phyloP scores from a whole-genome alignment of 2,329 filamentous ascomycete genomes.

The Ampelomyces quisqualis region DNA sequence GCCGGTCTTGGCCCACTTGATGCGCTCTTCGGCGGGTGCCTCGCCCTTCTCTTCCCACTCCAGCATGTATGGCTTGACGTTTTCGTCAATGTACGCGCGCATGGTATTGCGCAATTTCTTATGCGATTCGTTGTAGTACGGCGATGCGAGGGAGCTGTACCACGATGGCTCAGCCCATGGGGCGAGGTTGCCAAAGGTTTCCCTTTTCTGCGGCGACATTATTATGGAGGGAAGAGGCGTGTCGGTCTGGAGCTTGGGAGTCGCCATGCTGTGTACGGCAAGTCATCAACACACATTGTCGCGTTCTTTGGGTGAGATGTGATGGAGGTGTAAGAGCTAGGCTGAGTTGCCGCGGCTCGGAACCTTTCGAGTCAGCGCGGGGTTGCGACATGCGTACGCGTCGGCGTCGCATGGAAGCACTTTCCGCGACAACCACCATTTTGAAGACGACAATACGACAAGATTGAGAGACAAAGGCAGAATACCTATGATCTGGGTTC shows the following conservation, averaged over 20 bases:
- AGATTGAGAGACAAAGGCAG: no score
- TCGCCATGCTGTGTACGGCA: constrained; percentile 9
- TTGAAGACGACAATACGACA: no score
- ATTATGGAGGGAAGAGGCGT: constrained; percentile 15
- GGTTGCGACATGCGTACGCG: background rate
- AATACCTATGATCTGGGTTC: no score
- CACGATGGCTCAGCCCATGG: constrained; percentile 53
- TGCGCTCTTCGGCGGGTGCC: constrained; percentile 50
- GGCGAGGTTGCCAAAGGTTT: constrained; percentile 39
- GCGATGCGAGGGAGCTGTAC: constrained; percentile 53
- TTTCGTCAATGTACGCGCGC: constrained; percentile 60
- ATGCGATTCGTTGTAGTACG: constrained; percentile 66
- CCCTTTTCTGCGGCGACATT: constrained; percentile 26
- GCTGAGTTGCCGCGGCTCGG: constrained; percentile 18
- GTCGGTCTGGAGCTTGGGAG: constrained; percentile 12
- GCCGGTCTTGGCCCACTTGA: constrained; percentile 46
- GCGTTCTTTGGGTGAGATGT: background rate
- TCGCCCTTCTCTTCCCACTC: constrained; percentile 61
- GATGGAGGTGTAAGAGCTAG: background rate
- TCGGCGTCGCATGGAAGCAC: background rate
- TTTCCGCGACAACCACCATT: background rate
- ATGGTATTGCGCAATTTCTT: constrained; percentile 58
- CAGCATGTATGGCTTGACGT: constrained; percentile 59
- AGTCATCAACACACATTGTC: background rate
- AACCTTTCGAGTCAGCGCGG: constrained; percentile 9